Evolutionary conservation across 805 yeast species (phyloP), one percentile per base, ranked within the genome.

Genomic region (Candida adriatica): DNA sequence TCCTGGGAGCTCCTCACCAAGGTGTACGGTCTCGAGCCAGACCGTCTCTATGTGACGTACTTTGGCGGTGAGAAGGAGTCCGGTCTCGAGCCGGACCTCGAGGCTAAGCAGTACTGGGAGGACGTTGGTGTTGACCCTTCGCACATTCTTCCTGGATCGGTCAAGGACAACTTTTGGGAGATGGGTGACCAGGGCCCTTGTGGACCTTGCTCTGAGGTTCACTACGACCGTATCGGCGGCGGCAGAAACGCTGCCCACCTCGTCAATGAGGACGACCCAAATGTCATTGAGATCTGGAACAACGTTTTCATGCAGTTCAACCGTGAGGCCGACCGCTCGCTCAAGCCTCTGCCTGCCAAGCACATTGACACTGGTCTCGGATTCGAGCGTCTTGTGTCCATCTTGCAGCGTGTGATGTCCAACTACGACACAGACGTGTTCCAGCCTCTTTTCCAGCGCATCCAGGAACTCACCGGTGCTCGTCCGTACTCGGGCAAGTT

Each of bases 151-250:
- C 95, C 96, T 14, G 99, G 99, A 36, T 66, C 78, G 46, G 83
- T 79, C 33, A 67, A 77, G 54, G 99, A 92, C 59, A 92, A 92
- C 64, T 92, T 92, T 62, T 92, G 99, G 99, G 99, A 92, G 68
- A 92, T 92, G 99, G 99, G 99, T 51, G 99, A 94, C 55, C 97
- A 90, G 67, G 99, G 99, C 46, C 99, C 99, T 29, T 92, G 99
- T 68, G 99, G 99, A 42, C 99, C 99, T 31, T 94, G 98, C 65
- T 82, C 95, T 16, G 99, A 92, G 62, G 73, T 92, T 48, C 99
- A 92, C 61, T 92, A 86, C 59, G 99, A 92, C 62, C 79, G 98
- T 64, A 87, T 92, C 44, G 98, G 98, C 45, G 98, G 98, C 45
- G 96, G 97, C 37, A 80, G 99, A 68, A 90, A 92, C 54, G 98